Conservation (phyloP, 2,329 filamentous ascomycete genomes). For the Scedosporium apiospermum region DNA sequence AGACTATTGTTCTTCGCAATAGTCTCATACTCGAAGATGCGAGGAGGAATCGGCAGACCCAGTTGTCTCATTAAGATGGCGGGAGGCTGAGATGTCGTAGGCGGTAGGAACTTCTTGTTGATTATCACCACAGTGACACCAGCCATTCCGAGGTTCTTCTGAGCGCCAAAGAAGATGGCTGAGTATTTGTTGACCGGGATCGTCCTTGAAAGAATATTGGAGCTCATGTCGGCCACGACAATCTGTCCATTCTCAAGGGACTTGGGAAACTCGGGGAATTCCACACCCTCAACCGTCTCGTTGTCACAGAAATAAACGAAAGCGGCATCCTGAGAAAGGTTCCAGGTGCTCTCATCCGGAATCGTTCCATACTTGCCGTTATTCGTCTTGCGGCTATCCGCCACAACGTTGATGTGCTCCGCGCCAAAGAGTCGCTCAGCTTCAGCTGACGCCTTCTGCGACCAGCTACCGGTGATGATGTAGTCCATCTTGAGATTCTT, state of each 20-base stretch:
- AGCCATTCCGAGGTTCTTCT: conserved; percentile 85
- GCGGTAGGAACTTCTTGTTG: conserved; percentile 67
- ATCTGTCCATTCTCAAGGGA: conserved; percentile 34
- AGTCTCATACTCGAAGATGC: too few species aligned
- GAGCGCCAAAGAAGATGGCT: conserved; percentile 82
- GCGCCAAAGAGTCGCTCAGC: conserved; percentile 66
- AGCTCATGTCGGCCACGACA: conserved; percentile 49
- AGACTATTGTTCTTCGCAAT: too few species aligned
- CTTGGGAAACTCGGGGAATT: conserved; percentile 59
- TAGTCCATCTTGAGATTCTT: conserved; percentile 78
- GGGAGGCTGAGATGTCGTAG: conserved; percentile 53
- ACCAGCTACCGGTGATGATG: conserved; percentile 81
- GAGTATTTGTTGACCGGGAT: conserved; percentile 73
- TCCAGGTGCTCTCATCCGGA: conserved; percentile 69
- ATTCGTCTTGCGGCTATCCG: conserved; percentile 56
- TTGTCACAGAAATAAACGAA: conserved; percentile 90
- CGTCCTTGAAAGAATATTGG: conserved; percentile 78
- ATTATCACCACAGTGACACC: conserved; percentile 82
- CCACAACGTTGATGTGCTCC: conserved; percentile 70
- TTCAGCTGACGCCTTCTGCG: conserved; percentile 79
- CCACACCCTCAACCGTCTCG: conserved; percentile 91
- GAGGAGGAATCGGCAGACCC: too few species aligned
- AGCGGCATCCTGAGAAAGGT: conserved; percentile 56
- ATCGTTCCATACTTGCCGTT: conserved; percentile 81
- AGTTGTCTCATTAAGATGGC: conserved; percentile 9